Evolutionary conservation across 2,329 filamentous ascomycete species (phyloP).

Genomic region (Diaporthe vexans): DNA sequence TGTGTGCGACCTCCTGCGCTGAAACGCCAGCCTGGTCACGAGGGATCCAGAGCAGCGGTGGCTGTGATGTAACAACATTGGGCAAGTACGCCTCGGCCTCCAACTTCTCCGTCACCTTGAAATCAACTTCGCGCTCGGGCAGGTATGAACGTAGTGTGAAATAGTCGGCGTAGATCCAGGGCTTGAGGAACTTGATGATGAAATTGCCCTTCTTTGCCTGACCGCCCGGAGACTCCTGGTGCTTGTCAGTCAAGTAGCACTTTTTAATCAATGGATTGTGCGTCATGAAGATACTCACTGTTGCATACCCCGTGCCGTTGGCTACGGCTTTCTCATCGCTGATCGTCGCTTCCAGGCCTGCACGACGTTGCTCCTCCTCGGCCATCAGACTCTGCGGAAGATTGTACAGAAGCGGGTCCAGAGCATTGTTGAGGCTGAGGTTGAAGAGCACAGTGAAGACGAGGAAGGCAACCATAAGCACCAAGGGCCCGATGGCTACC

Average conservation of each 20-base stretch:
- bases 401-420: conserved; percentile 82
- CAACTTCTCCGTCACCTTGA: conserved; percentile 72
- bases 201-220: conserved; percentile 67
- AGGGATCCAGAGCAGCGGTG: conserved; percentile 88
- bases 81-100: conserved; percentile 81
- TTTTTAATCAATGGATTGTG: background rate
- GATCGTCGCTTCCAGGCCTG: conserved; percentile 45
- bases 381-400: conserved; percentile 78
- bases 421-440: conserved; percentile 77
- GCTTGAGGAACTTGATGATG: conserved; percentile 79
- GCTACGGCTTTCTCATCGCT: conserved; percentile 45
- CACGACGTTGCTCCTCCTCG: conserved; percentile 57
- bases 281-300: conserved; percentile 20
- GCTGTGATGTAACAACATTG: conserved; percentile 73
- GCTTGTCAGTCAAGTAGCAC: background rate
- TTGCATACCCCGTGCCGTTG: conserved; percentile 44
- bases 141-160: conserved; percentile 77
- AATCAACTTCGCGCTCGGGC: conserved; percentile 66
- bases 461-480: conserved; percentile 83
- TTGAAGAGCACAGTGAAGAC: conserved; percentile 84
- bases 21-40: conserved; percentile 81
- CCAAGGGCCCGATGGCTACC: conserved; percentile 74
- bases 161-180: conserved; percentile 83
- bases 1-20: conserved; percentile 82
- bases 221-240: conserved; percentile 34